Conservation (phyloP, 2,329 filamentous ascomycete species). For the Fusarium annulatum region DNA sequence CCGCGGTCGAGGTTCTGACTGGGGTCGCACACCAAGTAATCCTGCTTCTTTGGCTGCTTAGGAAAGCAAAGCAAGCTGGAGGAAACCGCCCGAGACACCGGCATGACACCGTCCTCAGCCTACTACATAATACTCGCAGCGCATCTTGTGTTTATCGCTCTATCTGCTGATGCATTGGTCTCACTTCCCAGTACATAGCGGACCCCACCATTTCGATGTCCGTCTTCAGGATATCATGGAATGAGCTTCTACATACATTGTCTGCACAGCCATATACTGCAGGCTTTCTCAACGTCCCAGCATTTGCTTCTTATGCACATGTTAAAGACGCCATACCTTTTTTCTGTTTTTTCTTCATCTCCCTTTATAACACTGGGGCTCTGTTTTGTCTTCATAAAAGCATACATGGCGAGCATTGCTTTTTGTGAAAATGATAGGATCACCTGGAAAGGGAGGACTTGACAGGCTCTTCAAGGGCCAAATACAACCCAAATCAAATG, state of each 20-base stretch:
- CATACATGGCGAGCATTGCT: slow-evolving; percentile 19
- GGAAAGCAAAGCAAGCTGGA: slow-evolving; percentile 26
- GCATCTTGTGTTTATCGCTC: slow-evolving; percentile 21
- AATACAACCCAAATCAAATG: slow-evolving; percentile 10
- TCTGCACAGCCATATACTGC: slow-evolving; percentile 6
- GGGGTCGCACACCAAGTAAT: slow-evolving; percentile 51
- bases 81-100: slow-evolving; percentile 17
- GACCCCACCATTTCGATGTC: not conserved
- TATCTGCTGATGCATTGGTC: slow-evolving; percentile 10
- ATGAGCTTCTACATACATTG: slow-evolving; percentile 8
- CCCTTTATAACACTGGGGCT: slow-evolving; percentile 20
- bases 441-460: not conserved
- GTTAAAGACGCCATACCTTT: not conserved
- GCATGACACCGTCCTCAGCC: slow-evolving; percentile 17
- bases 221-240: not conserved
- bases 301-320: not conserved
- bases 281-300: slow-evolving; percentile 5
- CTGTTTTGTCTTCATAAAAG: slow-evolving; percentile 16
- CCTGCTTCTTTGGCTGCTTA: slow-evolving; percentile 43
- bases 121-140: slow-evolving; percentile 39
- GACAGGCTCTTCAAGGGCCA: not conserved
- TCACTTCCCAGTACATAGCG: slow-evolving; percentile 4
- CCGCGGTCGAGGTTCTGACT: slow-evolving; percentile 55
- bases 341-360: slow-evolving; percentile 14
- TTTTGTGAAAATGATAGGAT: not conserved